Evolutionary conservation across 345 rosid species (phyloP), one percentile per base, ranked within the genome.

Genomic region (Cardiospermum halicacabum): DNA sequence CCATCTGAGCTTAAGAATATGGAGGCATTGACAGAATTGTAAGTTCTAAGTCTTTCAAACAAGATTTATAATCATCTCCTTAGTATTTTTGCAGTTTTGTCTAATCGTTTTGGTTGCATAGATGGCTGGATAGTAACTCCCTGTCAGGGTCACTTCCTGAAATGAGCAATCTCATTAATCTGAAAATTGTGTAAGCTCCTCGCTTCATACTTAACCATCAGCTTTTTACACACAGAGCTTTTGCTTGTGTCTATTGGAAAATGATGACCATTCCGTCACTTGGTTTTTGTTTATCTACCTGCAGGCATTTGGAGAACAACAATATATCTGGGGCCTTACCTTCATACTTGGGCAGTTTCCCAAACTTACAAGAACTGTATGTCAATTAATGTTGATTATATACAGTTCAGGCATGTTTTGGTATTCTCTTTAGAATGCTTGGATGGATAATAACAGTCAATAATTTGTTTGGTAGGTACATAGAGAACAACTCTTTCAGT

Each of bases 291-390:
- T 58, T 30, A 48, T 56, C 56, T 39, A 54, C 27, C 55, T 68
- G 81, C 82, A 95, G 99, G 80, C 99, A 95, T 79, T 74, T 95
- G 56, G 99, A 89, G 82, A 91, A 85, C 81, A 95, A 95, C 72
- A 66, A 79, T 58, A 77, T 91, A 59, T 81, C 62, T 5, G 99
- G 96, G 58, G 75, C 81, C n/a, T 76, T 95, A 64, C 97, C 99
- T 57, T 64, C 85, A 54, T 87, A 72, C 80, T 80, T 87, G 30
- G 84, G 72, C 25, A 82, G 73, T 70, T 81, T 95, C 60, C 85
- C 91, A 42, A 83, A 71, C 77, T 78, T 95, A 63, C 81, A 77
- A 42, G 99, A 86, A 82, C 51, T 95, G 97, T 95, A 82, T 8
- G 96, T 5, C 2, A 19, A 18, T 47, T n/a, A 8, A 39, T 40